phyloP scores from a whole-genome alignment of 768 basidiomycete species.

The Phylloporus arenicola region DNA sequence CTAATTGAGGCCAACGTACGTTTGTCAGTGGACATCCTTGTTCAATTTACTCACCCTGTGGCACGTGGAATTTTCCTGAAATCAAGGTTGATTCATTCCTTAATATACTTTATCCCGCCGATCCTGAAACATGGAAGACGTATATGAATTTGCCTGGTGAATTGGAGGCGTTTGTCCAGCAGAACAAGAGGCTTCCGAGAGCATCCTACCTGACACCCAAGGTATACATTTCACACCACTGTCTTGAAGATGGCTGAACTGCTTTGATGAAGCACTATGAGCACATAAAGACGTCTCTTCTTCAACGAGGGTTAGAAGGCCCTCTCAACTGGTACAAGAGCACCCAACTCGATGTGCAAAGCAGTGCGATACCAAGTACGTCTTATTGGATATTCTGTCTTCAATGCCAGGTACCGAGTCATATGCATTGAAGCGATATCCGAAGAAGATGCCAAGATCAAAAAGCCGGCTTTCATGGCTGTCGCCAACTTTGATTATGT shows the following conservation, averaged over 20 bases:
- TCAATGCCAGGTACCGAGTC: not conserved
- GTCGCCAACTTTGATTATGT: conserved; percentile 33
- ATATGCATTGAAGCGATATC: conserved; percentile 14
- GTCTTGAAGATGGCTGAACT: conserved; percentile 1
- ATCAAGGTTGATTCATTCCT: conserved; percentile 38
- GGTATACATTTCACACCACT: conserved; percentile 15
- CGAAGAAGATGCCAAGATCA: conserved; percentile 24
- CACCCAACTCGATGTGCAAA: conserved; percentile 24
- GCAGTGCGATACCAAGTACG: conserved; percentile 25
- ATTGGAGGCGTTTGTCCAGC: conserved; percentile 27
- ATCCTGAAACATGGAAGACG: conserved; percentile 33
- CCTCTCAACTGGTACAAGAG: conserved; percentile 37
- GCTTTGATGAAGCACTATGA: conserved; percentile 22
- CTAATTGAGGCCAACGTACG: conserved; percentile 34
- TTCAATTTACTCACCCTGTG: not conserved
- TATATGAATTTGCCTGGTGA: conserved; percentile 33
- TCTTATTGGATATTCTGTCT: not conserved
- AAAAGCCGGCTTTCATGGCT: conserved; percentile 35
- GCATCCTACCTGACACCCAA: conserved; percentile 31
- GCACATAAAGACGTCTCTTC: conserved; percentile 24
- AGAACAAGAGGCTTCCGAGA: conserved; percentile 16
- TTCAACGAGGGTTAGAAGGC: conserved; percentile 28
- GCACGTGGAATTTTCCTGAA: not conserved
- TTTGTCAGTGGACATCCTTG: not conserved
- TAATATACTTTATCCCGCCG: conserved; percentile 30